Conservation (phyloP, 2,329 filamentous ascomycete species). For the Clonostachys sp. region DNA sequence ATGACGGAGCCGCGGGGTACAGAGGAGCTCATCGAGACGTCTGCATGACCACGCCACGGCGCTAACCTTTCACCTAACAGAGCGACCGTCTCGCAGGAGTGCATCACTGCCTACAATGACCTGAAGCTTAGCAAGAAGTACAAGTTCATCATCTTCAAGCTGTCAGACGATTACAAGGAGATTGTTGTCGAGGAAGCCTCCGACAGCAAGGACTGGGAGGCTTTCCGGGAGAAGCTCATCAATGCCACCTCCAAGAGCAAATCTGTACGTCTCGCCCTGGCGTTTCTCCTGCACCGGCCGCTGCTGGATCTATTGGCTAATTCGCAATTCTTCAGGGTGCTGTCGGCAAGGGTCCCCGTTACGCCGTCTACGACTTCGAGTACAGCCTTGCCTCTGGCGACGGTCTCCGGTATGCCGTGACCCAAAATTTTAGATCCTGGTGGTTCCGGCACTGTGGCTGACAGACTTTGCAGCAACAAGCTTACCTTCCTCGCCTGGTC, state of each 20-base stretch:
- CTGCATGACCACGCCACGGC: not conserved
- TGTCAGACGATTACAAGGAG: slow-evolving; percentile 76
- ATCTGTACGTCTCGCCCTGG: slow-evolving; percentile 40
- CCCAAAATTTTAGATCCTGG: not conserved
- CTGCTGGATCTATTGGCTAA: not conserved
- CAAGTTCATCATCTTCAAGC: slow-evolving; percentile 88
- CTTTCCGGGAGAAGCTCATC: slow-evolving; percentile 73
- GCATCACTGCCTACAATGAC: slow-evolving; percentile 70
- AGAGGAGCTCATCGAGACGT: not conserved
- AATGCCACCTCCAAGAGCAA: slow-evolving; percentile 69
- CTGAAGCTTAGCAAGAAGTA: slow-evolving; percentile 77
- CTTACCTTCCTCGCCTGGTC: slow-evolving; percentile 77
- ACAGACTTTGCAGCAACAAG: slow-evolving; percentile 55
- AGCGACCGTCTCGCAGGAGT: slow-evolving; percentile 68
- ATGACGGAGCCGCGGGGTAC: not conserved
- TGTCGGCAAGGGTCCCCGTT: slow-evolving; percentile 67
- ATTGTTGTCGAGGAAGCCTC: slow-evolving; percentile 77
- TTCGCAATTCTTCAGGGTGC: slow-evolving; percentile 35
- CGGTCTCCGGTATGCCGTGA: slow-evolving; percentile 55
- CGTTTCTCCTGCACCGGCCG: not conserved
- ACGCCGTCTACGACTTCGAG: slow-evolving; percentile 82
- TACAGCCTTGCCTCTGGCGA: slow-evolving; percentile 70
- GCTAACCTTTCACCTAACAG: slow-evolving; percentile 35
- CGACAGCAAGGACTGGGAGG: slow-evolving; percentile 61
- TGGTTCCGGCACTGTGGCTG: slow-evolving; percentile 1